Conservation (phyloP, 495 filamentous ascomycete genomes). For the Aspergillus coremiiformis region DNA sequence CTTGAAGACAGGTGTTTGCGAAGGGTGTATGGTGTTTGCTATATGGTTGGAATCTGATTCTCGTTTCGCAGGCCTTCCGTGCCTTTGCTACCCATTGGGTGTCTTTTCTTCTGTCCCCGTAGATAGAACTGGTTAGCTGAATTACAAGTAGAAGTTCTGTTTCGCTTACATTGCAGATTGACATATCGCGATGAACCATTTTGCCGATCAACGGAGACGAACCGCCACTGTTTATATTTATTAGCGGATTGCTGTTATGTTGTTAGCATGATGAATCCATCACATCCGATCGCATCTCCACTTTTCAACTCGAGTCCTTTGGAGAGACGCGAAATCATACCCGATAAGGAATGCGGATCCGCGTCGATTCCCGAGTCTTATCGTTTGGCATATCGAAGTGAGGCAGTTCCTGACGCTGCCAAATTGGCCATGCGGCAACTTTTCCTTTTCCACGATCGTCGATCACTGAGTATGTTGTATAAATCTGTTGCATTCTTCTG, state of each 20-base stretch:
- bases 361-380: too few relatives aligned
- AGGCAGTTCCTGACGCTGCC: too few relatives aligned
- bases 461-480: background rate
- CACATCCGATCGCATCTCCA: too few relatives aligned
- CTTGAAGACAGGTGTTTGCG: conserved; percentile 17
- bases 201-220: too few relatives aligned
- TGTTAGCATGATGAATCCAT: too few relatives aligned
- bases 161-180: background rate
- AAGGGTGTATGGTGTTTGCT: conserved; percentile 24
- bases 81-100: background rate
- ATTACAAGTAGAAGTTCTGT: background rate
- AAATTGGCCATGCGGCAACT: background rate
- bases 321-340: too few relatives aligned
- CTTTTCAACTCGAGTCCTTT: too few relatives aligned
- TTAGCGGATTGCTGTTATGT: too few relatives aligned
- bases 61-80: background rate
- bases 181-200: too few relatives aligned
- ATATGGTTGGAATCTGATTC: conserved; percentile 15
- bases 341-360: too few relatives aligned
- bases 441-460: background rate
- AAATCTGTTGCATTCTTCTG: background rate
- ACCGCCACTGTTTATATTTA: too few relatives aligned
- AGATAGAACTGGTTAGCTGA: background rate
- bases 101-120: background rate
- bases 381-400: too few relatives aligned